These are phyloP conservation scores for Kodamaea jinghongensis DNA, from an alignment of 805 yeast genomes.

Conservation along the genomic window DNA sequence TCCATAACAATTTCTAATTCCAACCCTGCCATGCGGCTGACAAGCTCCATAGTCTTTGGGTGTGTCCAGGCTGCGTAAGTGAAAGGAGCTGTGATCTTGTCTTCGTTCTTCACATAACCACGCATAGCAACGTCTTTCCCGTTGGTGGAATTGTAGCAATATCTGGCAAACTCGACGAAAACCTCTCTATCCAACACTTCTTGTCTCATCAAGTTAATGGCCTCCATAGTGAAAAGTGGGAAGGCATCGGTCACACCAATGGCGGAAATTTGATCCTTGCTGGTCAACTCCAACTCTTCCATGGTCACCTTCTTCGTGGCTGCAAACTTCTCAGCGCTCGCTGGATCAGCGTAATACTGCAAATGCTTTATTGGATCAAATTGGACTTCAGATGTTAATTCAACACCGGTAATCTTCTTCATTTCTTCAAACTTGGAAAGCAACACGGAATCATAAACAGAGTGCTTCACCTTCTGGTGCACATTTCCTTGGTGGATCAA, in stretches of 20 bases:
- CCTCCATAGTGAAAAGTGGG: conserved; percentile 60
- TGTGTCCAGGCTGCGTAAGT: conserved; percentile 57
- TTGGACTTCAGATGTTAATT: conserved; percentile 5
- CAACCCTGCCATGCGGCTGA: conserved; percentile 58
- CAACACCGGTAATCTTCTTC: conserved; percentile 10
- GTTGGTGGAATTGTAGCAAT: conserved; percentile 41
- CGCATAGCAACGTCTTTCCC: conserved; percentile 51
- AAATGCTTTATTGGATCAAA: conserved; percentile 38
- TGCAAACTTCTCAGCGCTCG: conserved; percentile 17
- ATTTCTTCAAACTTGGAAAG: conserved; percentile 26
- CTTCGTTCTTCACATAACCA: conserved; percentile 45
- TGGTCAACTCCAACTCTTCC: conserved; percentile 48
- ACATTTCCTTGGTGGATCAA: conserved; percentile 34
- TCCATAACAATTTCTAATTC: conserved; percentile 55
- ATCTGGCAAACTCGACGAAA: conserved; percentile 45
- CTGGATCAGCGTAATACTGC: conserved; percentile 21
- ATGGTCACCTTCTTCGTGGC: conserved; percentile 36
- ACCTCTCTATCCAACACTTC: conserved; percentile 49
- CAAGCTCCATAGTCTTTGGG: conserved; percentile 52
- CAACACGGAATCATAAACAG: conserved; percentile 31
- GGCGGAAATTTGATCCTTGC: conserved; percentile 48
- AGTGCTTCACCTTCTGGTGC: conserved; percentile 32
- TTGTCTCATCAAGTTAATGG: conserved; percentile 55
- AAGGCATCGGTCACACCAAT: conserved; percentile 61
- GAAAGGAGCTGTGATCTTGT: conserved; percentile 43